Conservation (phyloP, 1,284 basidiomycete species). For the Microstroma glucosiphilum region DNA sequence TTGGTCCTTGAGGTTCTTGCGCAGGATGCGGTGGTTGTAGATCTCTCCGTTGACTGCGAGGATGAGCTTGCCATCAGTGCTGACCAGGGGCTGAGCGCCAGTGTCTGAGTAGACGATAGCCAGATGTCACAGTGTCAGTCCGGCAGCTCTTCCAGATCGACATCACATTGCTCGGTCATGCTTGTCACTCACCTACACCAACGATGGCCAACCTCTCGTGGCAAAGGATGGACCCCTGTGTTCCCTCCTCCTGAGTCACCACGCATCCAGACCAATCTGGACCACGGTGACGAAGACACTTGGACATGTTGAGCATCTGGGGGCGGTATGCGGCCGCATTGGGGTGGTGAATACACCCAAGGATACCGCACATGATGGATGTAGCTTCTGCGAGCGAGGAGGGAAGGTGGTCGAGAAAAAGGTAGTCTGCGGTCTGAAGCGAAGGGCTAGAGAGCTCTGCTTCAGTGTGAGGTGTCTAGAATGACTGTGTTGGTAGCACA, state of each 20-base stretch:
- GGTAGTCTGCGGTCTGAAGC: no score
- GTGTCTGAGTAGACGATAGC: slow-evolving; percentile 62
- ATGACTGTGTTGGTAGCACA: no score
- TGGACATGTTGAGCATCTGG: slow-evolving; percentile 48
- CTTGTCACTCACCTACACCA: slow-evolving; percentile 72
- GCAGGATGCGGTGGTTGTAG: slow-evolving; percentile 88
- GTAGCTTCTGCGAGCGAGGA: not conserved
- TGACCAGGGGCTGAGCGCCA: slow-evolving; percentile 89
- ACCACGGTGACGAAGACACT: slow-evolving; percentile 50
- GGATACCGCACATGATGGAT: slow-evolving; percentile 45
- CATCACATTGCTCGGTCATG: not conserved
- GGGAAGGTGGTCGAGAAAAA: not conserved
- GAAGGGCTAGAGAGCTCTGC: no score
- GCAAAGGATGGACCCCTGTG: slow-evolving; percentile 49
- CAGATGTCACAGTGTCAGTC: not conserved
- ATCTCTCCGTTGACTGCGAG: slow-evolving; percentile 98
- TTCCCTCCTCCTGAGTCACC: slow-evolving; percentile 28
- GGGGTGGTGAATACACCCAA: slow-evolving; percentile 44
- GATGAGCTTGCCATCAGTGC: slow-evolving; percentile 74
- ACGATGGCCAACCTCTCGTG: slow-evolving; percentile 76
- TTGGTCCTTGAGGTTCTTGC: slow-evolving; percentile 60
- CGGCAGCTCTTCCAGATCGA: not conserved
- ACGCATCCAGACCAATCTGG: slow-evolving; percentile 51
- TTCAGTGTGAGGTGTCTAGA: no score
- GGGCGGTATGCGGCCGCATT: slow-evolving; percentile 44